A percentile compares a stretch with the other conserved stretches of the same genome.
Conservation (phyloP, 352 stramenopile genomes). For the Hyaloperonospora brassicae region DNA sequence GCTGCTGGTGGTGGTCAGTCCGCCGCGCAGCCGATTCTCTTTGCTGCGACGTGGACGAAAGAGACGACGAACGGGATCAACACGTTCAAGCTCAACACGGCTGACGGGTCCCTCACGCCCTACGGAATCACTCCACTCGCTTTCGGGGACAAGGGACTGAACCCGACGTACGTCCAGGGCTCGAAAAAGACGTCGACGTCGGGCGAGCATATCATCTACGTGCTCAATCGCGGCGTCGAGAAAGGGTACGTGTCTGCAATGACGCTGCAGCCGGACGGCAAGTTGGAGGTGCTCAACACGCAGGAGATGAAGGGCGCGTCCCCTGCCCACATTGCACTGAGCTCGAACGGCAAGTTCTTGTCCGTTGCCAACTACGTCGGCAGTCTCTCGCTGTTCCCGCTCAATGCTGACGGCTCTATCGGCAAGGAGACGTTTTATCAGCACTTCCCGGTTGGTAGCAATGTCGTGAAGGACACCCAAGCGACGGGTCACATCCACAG, state of each 20-base stretch:
- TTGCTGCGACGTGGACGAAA: slow-evolving; percentile 52
- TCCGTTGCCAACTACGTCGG: slow-evolving; percentile 59
- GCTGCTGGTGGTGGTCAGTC: too few species aligned
- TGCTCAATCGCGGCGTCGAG: slow-evolving; percentile 33
- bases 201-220: slow-evolving; percentile 36
- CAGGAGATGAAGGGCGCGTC: slow-evolving; percentile 39
- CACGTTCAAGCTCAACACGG: slow-evolving; percentile 44
- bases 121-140: slow-evolving; percentile 25
- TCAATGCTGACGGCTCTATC: slow-evolving; percentile 42
- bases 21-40: slow-evolving; percentile 28
- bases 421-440: slow-evolving; percentile 28
- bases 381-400: slow-evolving; percentile 46
- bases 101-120: slow-evolving; percentile 30
- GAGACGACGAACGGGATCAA: slow-evolving; percentile 57
- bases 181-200: slow-evolving; percentile 21
- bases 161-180: slow-evolving; percentile 57
- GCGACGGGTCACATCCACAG: slow-evolving; percentile 55
- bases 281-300: slow-evolving; percentile 40
- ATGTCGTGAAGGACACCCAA: slow-evolving; percentile 32
- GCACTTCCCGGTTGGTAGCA: slow-evolving; percentile 32
- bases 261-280: slow-evolving; percentile 23
- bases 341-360: slow-evolving; percentile 38
- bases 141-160: slow-evolving; percentile 9
- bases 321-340: slow-evolving; percentile 44
- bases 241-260: slow-evolving; percentile 55